A percentile compares a stretch with the other conserved stretches of the same genome.
Evolutionary conservation across 371 early-diverging fungal species (phyloP).

Genomic region (Quaeritorhiza haematococci): DNA sequence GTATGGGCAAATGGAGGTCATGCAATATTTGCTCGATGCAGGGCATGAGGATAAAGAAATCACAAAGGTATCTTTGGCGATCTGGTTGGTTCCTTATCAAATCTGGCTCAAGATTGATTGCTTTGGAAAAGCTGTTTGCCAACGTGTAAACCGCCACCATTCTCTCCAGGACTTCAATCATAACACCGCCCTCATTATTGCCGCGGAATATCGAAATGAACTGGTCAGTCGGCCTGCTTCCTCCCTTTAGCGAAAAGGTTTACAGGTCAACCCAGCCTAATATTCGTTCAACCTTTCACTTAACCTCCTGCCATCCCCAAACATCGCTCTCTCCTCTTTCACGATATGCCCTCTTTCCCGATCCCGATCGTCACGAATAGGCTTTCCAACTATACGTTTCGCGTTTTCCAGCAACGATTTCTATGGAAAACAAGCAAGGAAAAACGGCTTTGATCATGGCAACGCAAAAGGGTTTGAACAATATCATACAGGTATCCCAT

Average conservation of each 20-base stretch:
- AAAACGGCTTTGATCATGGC: constrained; percentile 32
- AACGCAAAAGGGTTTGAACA: constrained; percentile 19
- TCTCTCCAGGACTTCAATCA: constrained; percentile 26
- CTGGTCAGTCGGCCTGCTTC: constrained; percentile 1
- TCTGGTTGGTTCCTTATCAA: neutral
- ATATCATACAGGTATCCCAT: constrained; percentile 11
- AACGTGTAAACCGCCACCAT: no score
- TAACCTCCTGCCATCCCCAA: neutral
- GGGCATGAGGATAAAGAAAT: constrained; percentile 25
- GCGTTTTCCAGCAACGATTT: constrained; percentile 23
- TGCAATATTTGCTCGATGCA: constrained; percentile 26
- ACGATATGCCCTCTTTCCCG: no score
- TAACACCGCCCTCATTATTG: constrained; percentile 35
- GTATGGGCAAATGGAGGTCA: constrained; percentile 28
- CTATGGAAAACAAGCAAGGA: constrained; percentile 24
- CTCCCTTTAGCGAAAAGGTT: neutral
- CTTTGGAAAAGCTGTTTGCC: no score
- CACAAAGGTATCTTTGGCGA: constrained; percentile 16
- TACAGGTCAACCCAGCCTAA: no score
- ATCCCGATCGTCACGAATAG: no score
- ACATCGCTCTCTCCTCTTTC: neutral
- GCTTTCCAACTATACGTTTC: constrained; percentile 23
- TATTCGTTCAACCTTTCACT: neutral
- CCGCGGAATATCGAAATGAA: constrained; percentile 29
- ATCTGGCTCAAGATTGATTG: neutral